Base-by-base conservation (phyloP, 176 grass and related monocot genomes). In the Pontederia paniculata region DNA sequence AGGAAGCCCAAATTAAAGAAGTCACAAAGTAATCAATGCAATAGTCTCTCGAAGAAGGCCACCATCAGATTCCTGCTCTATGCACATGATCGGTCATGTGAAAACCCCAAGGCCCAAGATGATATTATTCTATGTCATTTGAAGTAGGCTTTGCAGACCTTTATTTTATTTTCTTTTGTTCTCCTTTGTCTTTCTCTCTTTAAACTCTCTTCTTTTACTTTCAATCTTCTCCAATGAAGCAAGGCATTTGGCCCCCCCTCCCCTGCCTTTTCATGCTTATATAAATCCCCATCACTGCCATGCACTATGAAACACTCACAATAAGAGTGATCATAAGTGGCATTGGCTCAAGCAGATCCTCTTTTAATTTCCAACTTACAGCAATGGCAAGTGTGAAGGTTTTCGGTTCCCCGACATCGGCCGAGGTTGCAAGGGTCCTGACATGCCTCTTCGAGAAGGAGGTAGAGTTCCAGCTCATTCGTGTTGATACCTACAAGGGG, bases 371-470 rank as follows among this genome's bases (percentile, higher is more conserved):
- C 86, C 85, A 61, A 45, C 7, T n/a, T n/a, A 55, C 48, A 21
- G 46, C 46, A 48, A 46, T 69, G 57, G 81, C 78, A 9, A 77
- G 63, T 9, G 81, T 95, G 65, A 79, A 83, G 70, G 62, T 95
- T 45, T 95, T 86, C 66, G 75, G 75, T 54, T 85, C 75, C 58
- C 88, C 89, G 9, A 57, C 83, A 50, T 65, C 83, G 62, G 81
- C 81, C 2, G 89, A 89, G 47, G 81, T 95, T 17, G 83, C 89
- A 53, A 85, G 89, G 71, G 89, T 89, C 42, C 76, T 95, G 62
- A 76, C 89, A 46, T 89, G 89, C 69, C 70, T 95, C 48, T 76
- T 80, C 53, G 89, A 95, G 84, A 95, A 95, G 76, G 45, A 73
- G 15, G 42, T 95, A 57, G 12, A 89, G 1, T 79, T 56, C 20